These are phyloP conservation scores for Salix purpurea DNA, from an alignment of 345 rosid genomes.

Conservation along the genomic window DNA sequence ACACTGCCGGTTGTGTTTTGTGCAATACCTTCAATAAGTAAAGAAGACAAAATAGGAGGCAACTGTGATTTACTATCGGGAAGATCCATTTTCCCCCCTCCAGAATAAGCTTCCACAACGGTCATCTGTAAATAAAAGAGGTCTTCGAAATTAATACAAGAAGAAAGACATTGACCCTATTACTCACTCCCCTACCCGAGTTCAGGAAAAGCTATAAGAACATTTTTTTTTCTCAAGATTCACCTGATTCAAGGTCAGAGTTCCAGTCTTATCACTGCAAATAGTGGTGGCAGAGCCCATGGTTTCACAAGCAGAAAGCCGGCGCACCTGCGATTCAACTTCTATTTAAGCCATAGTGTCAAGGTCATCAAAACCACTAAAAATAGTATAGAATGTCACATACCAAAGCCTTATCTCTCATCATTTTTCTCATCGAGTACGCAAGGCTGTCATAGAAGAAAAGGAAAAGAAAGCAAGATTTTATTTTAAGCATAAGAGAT, in stretches of 20 bases:
- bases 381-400: slow-evolving; percentile 21
- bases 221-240: not conserved
- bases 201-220: not conserved
- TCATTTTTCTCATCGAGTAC: slow-evolving; percentile 99
- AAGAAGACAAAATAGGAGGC: slow-evolving; percentile 33
- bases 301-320: slow-evolving; percentile 99
- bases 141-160: not conserved
- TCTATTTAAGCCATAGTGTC: slow-evolving; percentile 7
- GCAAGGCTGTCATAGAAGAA: slow-evolving; percentile 57
- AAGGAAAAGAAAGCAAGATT: slow-evolving; percentile 3
- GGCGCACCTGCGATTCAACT: slow-evolving; percentile 64
- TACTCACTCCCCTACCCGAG: not conserved
- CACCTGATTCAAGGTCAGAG: slow-evolving; percentile 91
- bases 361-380: slow-evolving; percentile 4
- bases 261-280: slow-evolving; percentile 99
- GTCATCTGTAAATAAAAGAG: slow-evolving; percentile 64
- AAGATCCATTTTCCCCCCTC: slow-evolving; percentile 55
- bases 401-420: slow-evolving; percentile 98
- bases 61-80: slow-evolving; percentile 29
- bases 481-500: not conserved
- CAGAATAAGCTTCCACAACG: slow-evolving; percentile 86
- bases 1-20: slow-evolving; percentile 82
- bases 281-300: slow-evolving; percentile 99
- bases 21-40: slow-evolving; percentile 58
- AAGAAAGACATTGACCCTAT: not conserved